phyloP scores from a whole-genome alignment of 495 filamentous ascomycete genomes.

The Amorphotheca resinae region DNA sequence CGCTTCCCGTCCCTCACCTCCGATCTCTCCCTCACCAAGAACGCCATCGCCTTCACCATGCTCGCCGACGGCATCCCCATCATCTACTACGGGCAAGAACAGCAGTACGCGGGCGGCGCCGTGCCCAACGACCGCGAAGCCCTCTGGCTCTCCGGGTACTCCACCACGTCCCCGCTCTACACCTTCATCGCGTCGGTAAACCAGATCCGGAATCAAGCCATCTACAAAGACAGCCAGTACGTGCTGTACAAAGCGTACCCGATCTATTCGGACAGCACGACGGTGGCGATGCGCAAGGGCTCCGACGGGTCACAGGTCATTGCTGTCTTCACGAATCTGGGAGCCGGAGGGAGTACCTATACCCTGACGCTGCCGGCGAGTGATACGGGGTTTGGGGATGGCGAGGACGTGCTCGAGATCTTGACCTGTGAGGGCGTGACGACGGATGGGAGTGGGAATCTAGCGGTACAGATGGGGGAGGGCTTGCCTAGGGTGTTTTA shows the following conservation, averaged over 20 bases:
- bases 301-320: constrained; percentile 39
- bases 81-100: constrained; percentile 61
- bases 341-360: constrained; percentile 30
- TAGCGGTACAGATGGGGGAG: constrained; percentile 32
- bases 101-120: constrained; percentile 45
- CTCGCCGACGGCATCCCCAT: constrained; percentile 58
- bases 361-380: constrained; percentile 34
- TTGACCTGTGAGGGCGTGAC: constrained; percentile 34
- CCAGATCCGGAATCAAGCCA: constrained; percentile 44
- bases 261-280: constrained; percentile 42
- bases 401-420: constrained; percentile 33
- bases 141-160: constrained; percentile 56
- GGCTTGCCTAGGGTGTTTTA: constrained; percentile 42
- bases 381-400: constrained; percentile 27
- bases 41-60: constrained; percentile 59
- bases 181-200: constrained; percentile 44
- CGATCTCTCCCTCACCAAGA: constrained; percentile 48
- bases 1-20: constrained; percentile 48
- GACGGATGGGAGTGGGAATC: constrained; percentile 29
- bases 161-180: constrained; percentile 47
- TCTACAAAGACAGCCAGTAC: constrained; percentile 33
- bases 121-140: constrained; percentile 63
- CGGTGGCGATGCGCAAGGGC: constrained; percentile 57
- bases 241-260: constrained; percentile 40
- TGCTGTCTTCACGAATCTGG: constrained; percentile 48